phyloP scores from a whole-genome alignment of 2,329 filamentous ascomycete genomes.

The Colletotrichum tofieldiae region DNA sequence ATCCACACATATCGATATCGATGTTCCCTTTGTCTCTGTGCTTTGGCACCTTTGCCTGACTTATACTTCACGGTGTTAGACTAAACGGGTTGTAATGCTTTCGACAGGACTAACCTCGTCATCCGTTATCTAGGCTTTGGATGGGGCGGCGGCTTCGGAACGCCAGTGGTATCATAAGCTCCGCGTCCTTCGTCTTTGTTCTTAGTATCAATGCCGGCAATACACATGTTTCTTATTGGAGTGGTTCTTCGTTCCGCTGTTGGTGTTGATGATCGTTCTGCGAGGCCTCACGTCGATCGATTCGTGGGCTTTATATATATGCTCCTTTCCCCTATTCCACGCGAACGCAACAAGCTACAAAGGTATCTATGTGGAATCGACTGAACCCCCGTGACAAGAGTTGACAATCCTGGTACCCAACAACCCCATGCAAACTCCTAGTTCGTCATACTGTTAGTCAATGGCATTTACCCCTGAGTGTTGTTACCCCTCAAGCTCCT shows the following conservation, averaged over 20 bases:
- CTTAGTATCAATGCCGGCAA: neutral
- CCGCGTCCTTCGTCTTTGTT: slow-evolving; percentile 1
- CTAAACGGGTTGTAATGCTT: neutral
- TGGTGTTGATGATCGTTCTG: neutral
- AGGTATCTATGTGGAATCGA: neutral
- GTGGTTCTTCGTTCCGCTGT: neutral
- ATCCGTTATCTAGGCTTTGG: slow-evolving; percentile 10
- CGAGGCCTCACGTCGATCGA: neutral
- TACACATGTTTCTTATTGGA: slow-evolving; percentile 3
- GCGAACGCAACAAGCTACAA: neutral
- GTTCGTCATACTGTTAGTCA: neutral
- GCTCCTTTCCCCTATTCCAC: neutral
- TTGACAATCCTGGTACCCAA: neutral
- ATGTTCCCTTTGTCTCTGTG: neutral
- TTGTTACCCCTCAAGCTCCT: neutral
- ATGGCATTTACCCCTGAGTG: neutral
- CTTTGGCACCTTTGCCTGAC: neutral
- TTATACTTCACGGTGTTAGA: neutral
- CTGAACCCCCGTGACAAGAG: neutral
- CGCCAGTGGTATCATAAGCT: slow-evolving; percentile 13
- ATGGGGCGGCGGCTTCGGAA: slow-evolving; percentile 13
- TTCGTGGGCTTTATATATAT: neutral
- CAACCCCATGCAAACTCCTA: too few relatives aligned
- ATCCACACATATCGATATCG: neutral
- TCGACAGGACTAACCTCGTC: slow-evolving; percentile 2